Percentiles rank a stretch among this genome's conserved stretches.
These are phyloP conservation scores for Kodamaea anthophila DNA, from an alignment of 1,139 yeast species.

Conservation along the genomic window DNA sequence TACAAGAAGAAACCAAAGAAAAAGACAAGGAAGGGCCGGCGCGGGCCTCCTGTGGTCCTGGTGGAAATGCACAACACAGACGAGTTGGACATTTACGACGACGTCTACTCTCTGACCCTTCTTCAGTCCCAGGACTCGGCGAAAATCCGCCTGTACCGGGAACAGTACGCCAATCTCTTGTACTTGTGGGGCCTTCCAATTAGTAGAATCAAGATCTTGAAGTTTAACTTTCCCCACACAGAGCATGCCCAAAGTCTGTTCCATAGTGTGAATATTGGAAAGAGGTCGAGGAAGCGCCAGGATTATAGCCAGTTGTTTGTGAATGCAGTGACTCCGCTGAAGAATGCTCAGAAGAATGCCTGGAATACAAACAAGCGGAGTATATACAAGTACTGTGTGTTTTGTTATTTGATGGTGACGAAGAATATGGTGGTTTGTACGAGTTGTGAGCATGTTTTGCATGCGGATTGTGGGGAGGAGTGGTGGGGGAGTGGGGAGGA, in stretches of 20 bases:
- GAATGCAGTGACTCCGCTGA: constrained; percentile 21
- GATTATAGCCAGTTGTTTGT: constrained; percentile 16
- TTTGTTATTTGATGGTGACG: constrained; percentile 56
- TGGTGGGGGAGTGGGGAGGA: constrained; percentile 62
- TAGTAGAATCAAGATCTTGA: constrained; percentile 68
- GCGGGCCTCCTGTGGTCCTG: constrained; percentile 36
- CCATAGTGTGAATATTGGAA: constrained; percentile 43
- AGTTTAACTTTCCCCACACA: constrained; percentile 49
- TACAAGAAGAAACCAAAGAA: constrained; percentile 1
- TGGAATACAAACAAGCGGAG: constrained; percentile 29
- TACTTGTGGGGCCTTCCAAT: constrained; percentile 81
- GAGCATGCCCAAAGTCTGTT: constrained; percentile 20
- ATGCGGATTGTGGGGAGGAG: constrained; percentile 66
- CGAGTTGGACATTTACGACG: constrained; percentile 50
- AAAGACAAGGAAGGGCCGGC: constrained; percentile 10
- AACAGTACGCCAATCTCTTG: constrained; percentile 74
- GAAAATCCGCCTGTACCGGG: constrained; percentile 49
- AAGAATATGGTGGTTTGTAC: constrained; percentile 65
- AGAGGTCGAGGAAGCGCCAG: constrained; percentile 21
- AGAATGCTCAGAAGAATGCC: constrained; percentile 18
- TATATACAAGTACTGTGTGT: constrained; percentile 45
- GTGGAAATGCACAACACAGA: constrained; percentile 51
- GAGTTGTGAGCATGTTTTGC: constrained; percentile 73
- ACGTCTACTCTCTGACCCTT: constrained; percentile 38
- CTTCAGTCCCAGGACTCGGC: constrained; percentile 42